These are phyloP conservation scores for Botrytis squamosa DNA, from an alignment of 2,329 filamentous ascomycete genomes.

Conservation along the genomic window DNA sequence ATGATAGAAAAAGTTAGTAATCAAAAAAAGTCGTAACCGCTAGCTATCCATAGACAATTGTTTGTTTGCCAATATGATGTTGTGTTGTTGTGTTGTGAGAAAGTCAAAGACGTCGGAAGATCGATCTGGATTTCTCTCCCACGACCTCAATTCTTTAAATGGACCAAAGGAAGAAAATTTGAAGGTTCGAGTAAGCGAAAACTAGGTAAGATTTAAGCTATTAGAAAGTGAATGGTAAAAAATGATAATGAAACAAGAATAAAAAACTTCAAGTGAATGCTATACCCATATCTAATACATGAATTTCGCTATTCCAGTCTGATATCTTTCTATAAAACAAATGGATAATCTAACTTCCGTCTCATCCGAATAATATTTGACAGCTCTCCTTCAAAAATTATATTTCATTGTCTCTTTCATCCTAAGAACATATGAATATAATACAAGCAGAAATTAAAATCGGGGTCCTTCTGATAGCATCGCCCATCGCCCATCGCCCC, in stretches of 20 bases:
- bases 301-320: background rate
- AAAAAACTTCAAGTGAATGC: background rate
- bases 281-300: background rate
- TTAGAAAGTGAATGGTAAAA: background rate
- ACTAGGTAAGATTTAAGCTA: background rate
- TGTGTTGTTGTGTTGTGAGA: background rate
- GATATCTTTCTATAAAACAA: background rate
- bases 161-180: background rate
- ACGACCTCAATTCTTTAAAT: background rate
- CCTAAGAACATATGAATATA: background rate
- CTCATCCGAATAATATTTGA: background rate
- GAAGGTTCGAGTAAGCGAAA: background rate
- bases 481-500: background rate
- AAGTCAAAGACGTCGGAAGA: background rate
- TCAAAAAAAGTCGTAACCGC: background rate
- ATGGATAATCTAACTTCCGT: background rate
- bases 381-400: background rate
- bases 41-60: background rate
- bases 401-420: background rate
- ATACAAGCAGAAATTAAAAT: background rate
- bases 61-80: background rate
- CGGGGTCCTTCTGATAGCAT: too few species aligned
- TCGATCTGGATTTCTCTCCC: background rate
- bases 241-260: background rate
- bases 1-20: background rate